phyloP scores from a whole-genome alignment of 441 rosid genomes.

The Eugenia klotzschiana region DNA sequence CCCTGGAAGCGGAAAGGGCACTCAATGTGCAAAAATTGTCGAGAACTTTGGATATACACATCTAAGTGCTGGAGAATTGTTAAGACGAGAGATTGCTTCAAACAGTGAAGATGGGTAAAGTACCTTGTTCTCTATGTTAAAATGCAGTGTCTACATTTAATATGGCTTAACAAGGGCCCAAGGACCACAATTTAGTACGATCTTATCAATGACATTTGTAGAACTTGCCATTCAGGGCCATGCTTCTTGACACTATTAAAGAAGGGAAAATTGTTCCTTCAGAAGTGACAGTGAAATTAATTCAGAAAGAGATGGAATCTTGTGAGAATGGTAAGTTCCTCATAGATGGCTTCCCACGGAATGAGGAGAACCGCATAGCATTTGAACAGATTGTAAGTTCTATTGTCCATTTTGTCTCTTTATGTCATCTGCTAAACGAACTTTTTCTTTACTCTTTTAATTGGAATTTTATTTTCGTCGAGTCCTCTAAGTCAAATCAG shows the following conservation, averaged over 20 bases:
- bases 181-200: not conserved
- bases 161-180: not conserved
- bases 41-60: constrained; percentile 50
- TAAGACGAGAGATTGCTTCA: constrained; percentile 47
- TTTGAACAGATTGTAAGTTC: constrained; percentile 51
- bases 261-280: constrained; percentile 74
- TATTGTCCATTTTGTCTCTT: not conserved
- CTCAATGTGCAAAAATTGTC: constrained; percentile 49
- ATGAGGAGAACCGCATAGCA: constrained; percentile 59
- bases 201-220: not conserved
- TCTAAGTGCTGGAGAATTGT: constrained; percentile 67
- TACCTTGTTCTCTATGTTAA: not conserved
- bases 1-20: constrained; percentile 78
- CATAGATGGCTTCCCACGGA: constrained; percentile 71
- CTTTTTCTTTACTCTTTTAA: not conserved
- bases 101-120: constrained; percentile 45
- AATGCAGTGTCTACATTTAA: not conserved
- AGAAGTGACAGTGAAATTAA: constrained; percentile 45
- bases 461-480: not conserved
- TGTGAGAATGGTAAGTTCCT: constrained; percentile 41
- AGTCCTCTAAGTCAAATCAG: not conserved
- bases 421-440: not conserved
- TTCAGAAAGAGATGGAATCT: constrained; percentile 48
- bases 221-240: constrained; percentile 27
- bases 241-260: constrained; percentile 49